phyloP scores from a whole-genome alignment of 2,329 filamentous ascomycete species.

The Botrytis pseudocinerea region DNA sequence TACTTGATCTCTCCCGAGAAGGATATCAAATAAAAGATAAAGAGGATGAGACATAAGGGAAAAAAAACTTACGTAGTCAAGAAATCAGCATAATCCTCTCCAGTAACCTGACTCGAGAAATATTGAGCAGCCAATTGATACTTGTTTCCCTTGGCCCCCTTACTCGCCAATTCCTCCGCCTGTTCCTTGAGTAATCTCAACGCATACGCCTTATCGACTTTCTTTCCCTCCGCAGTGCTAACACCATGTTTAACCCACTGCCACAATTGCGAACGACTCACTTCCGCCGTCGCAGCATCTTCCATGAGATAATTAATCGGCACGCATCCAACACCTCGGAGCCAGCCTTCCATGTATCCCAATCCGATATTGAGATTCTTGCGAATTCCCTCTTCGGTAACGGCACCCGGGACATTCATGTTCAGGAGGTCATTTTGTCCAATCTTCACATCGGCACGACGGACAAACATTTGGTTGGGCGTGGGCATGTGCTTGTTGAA shows the following conservation, averaged over 20 bases:
- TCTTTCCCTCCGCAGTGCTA: constrained; percentile 82
- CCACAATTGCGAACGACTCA: constrained; percentile 92
- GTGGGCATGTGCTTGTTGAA: constrained; percentile 99
- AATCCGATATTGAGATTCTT: constrained; percentile 98
- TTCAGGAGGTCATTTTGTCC: constrained; percentile 89
- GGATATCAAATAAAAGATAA: neutral
- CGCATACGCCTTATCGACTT: constrained; percentile 88
- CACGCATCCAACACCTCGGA: constrained; percentile 90
- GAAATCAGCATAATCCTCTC: constrained; percentile 97
- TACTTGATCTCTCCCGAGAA: neutral
- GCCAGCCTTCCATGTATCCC: constrained; percentile 98
- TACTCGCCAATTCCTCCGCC: constrained; percentile 70
- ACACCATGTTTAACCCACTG: constrained; percentile 83
- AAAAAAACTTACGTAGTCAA: constrained; percentile 70
- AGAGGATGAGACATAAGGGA: neutral
- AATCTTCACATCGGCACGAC: constrained; percentile 85
- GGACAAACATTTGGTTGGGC: constrained; percentile 90
- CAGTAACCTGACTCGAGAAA: constrained; percentile 89
- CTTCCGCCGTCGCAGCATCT: constrained; percentile 95
- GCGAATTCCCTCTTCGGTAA: constrained; percentile 92
- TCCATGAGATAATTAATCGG: constrained; percentile 99
- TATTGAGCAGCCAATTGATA: constrained; percentile 88
- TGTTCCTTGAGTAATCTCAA: constrained; percentile 85
- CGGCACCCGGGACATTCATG: constrained; percentile 91
- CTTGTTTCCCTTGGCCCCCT: constrained; percentile 86